A percentile compares a stretch with the other conserved stretches of the same genome.
Evolutionary conservation across 768 basidiomycete genomes (phyloP).

Genomic region (Rossbeevera mucosa): DNA sequence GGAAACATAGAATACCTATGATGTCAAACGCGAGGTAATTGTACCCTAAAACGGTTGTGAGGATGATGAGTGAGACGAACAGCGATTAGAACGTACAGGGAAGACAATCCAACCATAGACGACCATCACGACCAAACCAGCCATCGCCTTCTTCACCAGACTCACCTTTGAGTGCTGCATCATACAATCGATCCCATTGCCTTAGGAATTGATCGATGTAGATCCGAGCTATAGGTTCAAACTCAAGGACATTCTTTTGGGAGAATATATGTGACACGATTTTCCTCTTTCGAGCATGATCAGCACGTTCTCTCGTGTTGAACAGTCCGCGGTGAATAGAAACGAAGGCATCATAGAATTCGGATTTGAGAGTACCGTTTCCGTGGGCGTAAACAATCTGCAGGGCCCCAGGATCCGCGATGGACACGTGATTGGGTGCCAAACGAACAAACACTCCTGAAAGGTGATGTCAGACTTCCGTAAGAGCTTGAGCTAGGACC

Average conservation of each 20-base stretch:
- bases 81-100: constrained; percentile 49
- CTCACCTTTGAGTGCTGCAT: constrained; percentile 48
- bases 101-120: constrained; percentile 70
- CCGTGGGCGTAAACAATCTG: constrained; percentile 75
- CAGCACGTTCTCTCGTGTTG: constrained; percentile 70
- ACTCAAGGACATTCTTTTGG: constrained; percentile 80
- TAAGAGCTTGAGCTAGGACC: constrained; percentile 7
- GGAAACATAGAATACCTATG: constrained; percentile 43
- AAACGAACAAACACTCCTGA: constrained; percentile 64
- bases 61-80: not conserved
- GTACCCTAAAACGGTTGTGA: constrained; percentile 36
- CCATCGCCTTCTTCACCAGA: constrained; percentile 59
- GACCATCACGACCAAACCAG: constrained; percentile 56
- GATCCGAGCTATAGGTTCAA: constrained; percentile 70
- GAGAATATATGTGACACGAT: constrained; percentile 84
- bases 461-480: not conserved
- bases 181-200: constrained; percentile 74
- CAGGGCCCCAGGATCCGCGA: constrained; percentile 76
- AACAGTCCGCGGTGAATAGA: constrained; percentile 70
- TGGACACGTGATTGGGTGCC: constrained; percentile 72
- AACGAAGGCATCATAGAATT: constrained; percentile 80
- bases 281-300: constrained; percentile 88
- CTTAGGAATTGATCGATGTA: constrained; percentile 56
- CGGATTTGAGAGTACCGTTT: constrained; percentile 74
- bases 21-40: constrained; percentile 72